A percentile compares a stretch with the other conserved stretches of the same genome.
phyloP scores from a whole-genome alignment of 2,329 filamentous ascomycete species.

The Trichoderma sp. region DNA sequence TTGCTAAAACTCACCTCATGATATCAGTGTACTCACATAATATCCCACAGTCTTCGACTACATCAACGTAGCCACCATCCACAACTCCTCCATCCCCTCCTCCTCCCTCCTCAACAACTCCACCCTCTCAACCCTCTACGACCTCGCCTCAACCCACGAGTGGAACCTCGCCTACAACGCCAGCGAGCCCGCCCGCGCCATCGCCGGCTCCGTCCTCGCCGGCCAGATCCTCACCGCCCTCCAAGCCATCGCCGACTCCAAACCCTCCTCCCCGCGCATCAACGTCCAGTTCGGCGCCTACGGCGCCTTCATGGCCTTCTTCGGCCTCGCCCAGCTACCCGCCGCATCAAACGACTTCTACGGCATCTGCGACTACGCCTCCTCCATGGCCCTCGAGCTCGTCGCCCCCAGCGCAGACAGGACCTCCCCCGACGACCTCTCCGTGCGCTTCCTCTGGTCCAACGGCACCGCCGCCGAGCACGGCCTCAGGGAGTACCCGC shows the following conservation, averaged over 20 bases:
- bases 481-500: conserved; percentile 55
- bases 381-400: conserved; percentile 77
- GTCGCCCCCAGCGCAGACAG: conserved; percentile 57
- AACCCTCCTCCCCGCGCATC: conserved; percentile 44
- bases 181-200: conserved; percentile 65
- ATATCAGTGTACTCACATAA: not conserved
- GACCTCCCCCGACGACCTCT: conserved; percentile 52
- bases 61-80: conserved; percentile 61
- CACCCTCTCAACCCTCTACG: conserved; percentile 64
- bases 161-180: conserved; percentile 81
- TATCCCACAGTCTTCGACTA: conserved; percentile 56
- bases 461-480: conserved; percentile 60
- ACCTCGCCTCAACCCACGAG: conserved; percentile 79
- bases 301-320: conserved; percentile 64
- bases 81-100: conserved; percentile 63
- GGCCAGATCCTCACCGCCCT: conserved; percentile 58
- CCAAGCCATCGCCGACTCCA: conserved; percentile 51
- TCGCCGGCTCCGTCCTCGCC: conserved; percentile 60
- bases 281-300: conserved; percentile 64
- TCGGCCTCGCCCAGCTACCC: conserved; percentile 58
- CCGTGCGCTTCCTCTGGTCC: conserved; percentile 62
- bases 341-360: conserved; percentile 64
- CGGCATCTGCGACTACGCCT: conserved; percentile 82
- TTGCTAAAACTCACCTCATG: not conserved
- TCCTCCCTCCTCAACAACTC: conserved; percentile 60